These are phyloP conservation scores for Suillus lakei DNA, from an alignment of 768 basidiomycete species.

Conservation along the genomic window DNA sequence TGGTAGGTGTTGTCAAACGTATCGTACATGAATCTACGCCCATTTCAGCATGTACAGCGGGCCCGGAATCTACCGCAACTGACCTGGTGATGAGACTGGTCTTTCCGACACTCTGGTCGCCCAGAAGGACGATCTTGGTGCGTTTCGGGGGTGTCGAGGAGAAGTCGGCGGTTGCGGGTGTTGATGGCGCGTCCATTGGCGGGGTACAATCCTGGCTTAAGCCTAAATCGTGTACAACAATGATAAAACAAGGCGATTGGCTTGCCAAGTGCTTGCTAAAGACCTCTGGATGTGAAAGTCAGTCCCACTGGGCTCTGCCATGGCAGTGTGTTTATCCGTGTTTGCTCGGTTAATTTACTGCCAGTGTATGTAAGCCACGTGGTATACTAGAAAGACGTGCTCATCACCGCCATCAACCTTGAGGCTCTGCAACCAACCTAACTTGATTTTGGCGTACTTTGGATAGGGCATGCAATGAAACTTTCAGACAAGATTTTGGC, in stretches of 20 bases:
- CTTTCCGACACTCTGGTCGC: slow-evolving; percentile 98
- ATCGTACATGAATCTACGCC: slow-evolving; percentile 93
- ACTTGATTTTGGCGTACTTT: slow-evolving; percentile 7
- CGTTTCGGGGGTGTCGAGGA: slow-evolving; percentile 90
- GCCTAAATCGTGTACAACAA: slow-evolving; percentile 4
- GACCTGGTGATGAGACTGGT: slow-evolving; percentile 97
- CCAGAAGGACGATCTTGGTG: slow-evolving; percentile 94
- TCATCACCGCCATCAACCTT: background rate
- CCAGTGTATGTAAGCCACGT: slow-evolving; percentile 3
- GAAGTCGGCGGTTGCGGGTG: slow-evolving; percentile 81
- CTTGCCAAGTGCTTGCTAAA: background rate
- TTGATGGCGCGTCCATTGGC: slow-evolving; percentile 55
- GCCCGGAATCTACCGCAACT: slow-evolving; percentile 25
- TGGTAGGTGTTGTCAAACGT: slow-evolving; percentile 99
- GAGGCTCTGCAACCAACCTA: slow-evolving; percentile 6
- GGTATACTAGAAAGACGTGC: background rate
- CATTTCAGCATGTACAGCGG: background rate
- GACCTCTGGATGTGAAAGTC: slow-evolving; percentile 11
- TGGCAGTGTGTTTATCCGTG: slow-evolving; percentile 27
- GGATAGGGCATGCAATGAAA: slow-evolving; percentile 55
- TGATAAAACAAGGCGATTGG: background rate
- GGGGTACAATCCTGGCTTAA: background rate
- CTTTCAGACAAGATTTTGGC: slow-evolving; percentile 68
- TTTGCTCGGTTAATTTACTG: slow-evolving; percentile 20
- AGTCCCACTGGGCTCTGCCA: background rate